Evolutionary conservation across 768 basidiomycete species (phyloP).

Genomic region (Tylopilus subfusipes): DNA sequence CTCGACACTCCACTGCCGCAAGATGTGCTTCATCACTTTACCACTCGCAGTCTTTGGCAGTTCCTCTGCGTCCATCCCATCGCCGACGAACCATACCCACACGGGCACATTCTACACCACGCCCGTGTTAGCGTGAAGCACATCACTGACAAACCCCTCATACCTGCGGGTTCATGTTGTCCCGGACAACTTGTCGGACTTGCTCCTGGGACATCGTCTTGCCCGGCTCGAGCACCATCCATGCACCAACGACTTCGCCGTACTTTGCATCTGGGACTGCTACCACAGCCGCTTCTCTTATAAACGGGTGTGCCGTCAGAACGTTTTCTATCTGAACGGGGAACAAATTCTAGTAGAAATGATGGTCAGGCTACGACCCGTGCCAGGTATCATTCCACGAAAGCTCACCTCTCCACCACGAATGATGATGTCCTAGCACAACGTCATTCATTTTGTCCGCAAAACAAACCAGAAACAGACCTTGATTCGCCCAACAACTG

Average conservation of each 20-base stretch:
- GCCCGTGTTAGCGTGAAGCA: conserved; percentile 1
- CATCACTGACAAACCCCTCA: conserved; percentile 5
- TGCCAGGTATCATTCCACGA: background rate
- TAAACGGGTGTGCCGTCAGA: conserved; percentile 48
- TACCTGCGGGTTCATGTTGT: conserved; percentile 79
- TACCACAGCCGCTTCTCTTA: conserved; percentile 72
- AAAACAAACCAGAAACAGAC: conserved; percentile 31
- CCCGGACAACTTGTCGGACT: conserved; percentile 50
- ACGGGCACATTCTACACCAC: conserved; percentile 61
- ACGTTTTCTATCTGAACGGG: conserved; percentile 83
- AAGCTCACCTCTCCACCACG: conserved; percentile 71
- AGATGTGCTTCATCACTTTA: conserved; percentile 79
- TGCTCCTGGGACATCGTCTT: conserved; percentile 43
- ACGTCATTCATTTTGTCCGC: background rate
- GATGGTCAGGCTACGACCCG: background rate
- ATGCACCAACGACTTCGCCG: conserved; percentile 80
- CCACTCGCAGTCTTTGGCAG: conserved; percentile 85
- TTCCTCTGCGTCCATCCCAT: conserved; percentile 54
- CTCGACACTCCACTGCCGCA: conserved; percentile 61
- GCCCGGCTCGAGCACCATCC: conserved; percentile 55
- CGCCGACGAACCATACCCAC: conserved; percentile 82
- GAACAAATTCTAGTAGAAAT: conserved; percentile 61
- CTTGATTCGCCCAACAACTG: conserved; percentile 80
- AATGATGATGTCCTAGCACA: conserved; percentile 70
- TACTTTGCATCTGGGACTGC: conserved; percentile 65